Conservation (phyloP, 2,329 filamentous ascomycete species). For the Monosporascus ibericus region DNA sequence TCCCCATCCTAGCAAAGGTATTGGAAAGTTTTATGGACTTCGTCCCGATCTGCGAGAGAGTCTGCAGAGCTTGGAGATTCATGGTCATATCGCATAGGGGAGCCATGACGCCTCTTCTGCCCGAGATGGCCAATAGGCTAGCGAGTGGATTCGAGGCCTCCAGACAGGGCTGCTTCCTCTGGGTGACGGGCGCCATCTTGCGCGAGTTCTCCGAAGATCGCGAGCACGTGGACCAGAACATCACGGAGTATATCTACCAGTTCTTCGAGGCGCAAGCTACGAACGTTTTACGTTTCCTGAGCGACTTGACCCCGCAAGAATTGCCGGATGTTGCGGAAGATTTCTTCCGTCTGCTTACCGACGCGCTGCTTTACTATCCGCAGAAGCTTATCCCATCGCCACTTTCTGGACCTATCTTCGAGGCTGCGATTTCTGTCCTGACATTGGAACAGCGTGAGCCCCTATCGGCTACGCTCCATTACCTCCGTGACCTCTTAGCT, state of each 20-base stretch:
- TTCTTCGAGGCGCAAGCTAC: slow-evolving; percentile 95
- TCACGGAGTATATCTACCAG: slow-evolving; percentile 79
- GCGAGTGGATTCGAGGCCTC: slow-evolving; percentile 79
- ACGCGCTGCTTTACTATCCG: slow-evolving; percentile 90
- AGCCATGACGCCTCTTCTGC: slow-evolving; percentile 78
- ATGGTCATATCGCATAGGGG: slow-evolving; percentile 96
- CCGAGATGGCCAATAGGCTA: slow-evolving; percentile 80
- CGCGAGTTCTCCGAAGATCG: slow-evolving; percentile 91
- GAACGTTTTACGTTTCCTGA: slow-evolving; percentile 83
- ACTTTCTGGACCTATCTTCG: slow-evolving; percentile 76
- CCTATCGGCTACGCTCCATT: slow-evolving; percentile 85
- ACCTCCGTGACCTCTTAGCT: slow-evolving; percentile 81
- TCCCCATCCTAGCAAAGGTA: slow-evolving; percentile 80
- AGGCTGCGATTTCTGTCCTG: slow-evolving; percentile 79
- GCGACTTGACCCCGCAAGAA: slow-evolving; percentile 68
- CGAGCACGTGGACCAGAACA: slow-evolving; percentile 75
- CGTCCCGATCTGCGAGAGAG: slow-evolving; percentile 82
- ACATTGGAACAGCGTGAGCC: slow-evolving; percentile 88
- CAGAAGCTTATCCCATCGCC: slow-evolving; percentile 73
- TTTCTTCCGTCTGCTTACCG: slow-evolving; percentile 88
- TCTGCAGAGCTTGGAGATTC: slow-evolving; percentile 92
- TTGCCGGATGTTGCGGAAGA: slow-evolving; percentile 86
- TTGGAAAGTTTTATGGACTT: slow-evolving; percentile 83
- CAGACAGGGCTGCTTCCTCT: slow-evolving; percentile 94
- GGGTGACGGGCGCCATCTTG: slow-evolving; percentile 91